Evolutionary conservation across 129 eudicot species (phyloP).

Genomic region (Chrysanthemum lavandulifolium): DNA sequence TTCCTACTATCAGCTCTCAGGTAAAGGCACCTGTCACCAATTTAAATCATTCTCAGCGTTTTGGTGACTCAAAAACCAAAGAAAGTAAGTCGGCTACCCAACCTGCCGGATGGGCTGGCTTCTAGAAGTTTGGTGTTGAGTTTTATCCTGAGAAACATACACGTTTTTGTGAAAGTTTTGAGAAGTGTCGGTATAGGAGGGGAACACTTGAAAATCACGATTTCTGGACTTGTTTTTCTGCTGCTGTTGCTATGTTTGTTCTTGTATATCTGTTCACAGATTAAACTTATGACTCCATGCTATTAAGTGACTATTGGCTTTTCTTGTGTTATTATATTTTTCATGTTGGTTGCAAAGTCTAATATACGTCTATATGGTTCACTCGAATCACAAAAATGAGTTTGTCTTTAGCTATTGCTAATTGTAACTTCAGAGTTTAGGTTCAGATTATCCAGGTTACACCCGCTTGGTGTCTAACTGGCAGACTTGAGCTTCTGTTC

Average conservation of each 20-base stretch:
- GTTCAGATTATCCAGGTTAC: too few relatives aligned
- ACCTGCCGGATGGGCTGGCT: conserved; percentile 99
- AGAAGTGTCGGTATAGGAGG: conserved; percentile 17
- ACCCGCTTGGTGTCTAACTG: too few relatives aligned
- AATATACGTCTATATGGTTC: neutral
- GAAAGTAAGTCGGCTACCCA: conserved; percentile 71
- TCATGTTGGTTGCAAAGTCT: neutral
- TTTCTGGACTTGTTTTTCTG: conserved; percentile 19
- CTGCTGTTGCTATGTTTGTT: conserved; percentile 1
- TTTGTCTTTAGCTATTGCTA: neutral
- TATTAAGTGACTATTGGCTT: conserved; percentile 5
- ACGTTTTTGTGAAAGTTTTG: neutral
- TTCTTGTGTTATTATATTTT: neutral
- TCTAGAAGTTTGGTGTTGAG: conserved; percentile 34
- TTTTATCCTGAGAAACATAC: neutral
- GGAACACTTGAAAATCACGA: conserved; percentile 6
- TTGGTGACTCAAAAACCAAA: conserved; percentile 49
- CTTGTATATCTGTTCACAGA: conserved; percentile 17
- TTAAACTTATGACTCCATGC: conserved; percentile 12
- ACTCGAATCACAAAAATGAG: too few relatives aligned
- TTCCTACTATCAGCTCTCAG: conserved; percentile 55
- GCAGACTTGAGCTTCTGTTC: too few relatives aligned
- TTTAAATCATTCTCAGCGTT: conserved; percentile 41
- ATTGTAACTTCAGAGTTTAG: too few relatives aligned
- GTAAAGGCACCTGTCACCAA: conserved; percentile 36